Base-by-base conservation (phyloP, 1,139 yeast species). In the Saccharomyces pastorianus region DNA sequence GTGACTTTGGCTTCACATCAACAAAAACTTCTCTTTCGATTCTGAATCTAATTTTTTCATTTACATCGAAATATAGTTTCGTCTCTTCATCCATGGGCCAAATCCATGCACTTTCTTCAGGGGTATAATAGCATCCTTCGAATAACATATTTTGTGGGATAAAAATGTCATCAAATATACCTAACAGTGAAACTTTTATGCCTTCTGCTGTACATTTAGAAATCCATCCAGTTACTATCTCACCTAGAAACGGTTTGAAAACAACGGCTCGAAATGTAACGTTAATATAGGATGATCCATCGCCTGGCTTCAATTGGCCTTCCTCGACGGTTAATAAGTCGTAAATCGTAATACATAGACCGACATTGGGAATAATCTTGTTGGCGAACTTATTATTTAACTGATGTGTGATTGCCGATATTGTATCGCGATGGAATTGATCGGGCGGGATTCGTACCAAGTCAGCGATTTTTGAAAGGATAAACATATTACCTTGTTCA, bases 191-290 rank as follows among this genome's bases (percentile, higher is more conserved):
- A 6, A 69, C 83, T 66, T 86, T 86, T 58, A 93, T 81, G 0
- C 99, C 99, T 56, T 89, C 95, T 27, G 82, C 80, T 4, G 90
- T 81, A 71, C 96, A 88, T 59, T 89, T 87, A 49, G 90, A 83
- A 27, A 93, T 90, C 91, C 95, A 88, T 1, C 99, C 99, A 0
- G 90, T 85, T 42, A 93, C 71, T n/a, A 91, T 80, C 67, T 93
- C 99, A 3, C 99, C 99, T 1, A 88, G 83, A 70, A 91, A 90
- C 0, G 99, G 99, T 61, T 93, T 85, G 78, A 95, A 93, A 1
- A 93, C 85, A 20, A 91, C 76, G 51, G 87, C 76, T 53, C 97
- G 73, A 66, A 90, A 88, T 54, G 75, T 78, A 17, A 86, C 88
- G 58, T 84, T 87, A 48, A 90, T 84, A 63, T 78, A 91, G 2